Evolutionary conservation across 192 early-diverging fungal genomes (phyloP).

Genomic region (Gorgonomyces haynaldii): DNA sequence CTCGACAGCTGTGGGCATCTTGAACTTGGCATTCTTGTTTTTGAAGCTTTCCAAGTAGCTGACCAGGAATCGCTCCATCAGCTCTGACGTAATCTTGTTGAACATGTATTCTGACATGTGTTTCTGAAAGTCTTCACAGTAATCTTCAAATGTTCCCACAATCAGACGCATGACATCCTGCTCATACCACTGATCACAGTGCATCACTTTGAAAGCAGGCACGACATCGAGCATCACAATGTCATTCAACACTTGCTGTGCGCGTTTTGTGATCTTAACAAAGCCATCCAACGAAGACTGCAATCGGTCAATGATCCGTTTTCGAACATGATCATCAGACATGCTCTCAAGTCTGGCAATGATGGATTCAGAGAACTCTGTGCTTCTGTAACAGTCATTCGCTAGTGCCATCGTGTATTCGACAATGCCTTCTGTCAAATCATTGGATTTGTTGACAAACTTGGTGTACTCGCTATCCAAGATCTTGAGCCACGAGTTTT

Average conservation of each 20-base stretch:
- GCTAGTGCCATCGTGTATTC: slow-evolving; percentile 94
- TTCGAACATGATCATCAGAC: slow-evolving; percentile 15
- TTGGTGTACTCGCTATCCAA: slow-evolving; percentile 63
- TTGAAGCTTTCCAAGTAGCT: slow-evolving; percentile 75
- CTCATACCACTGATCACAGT: slow-evolving; percentile 82
- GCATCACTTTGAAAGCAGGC: slow-evolving; percentile 61
- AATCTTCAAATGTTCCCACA: slow-evolving; percentile 90
- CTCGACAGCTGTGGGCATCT: slow-evolving; percentile 51
- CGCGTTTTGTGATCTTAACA: slow-evolving; percentile 71
- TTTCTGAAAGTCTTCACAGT: slow-evolving; percentile 73
- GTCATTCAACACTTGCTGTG: slow-evolving; percentile 65
- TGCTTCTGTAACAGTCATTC: slow-evolving; percentile 85
- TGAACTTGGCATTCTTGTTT: slow-evolving; percentile 66
- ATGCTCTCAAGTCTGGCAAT: slow-evolving; percentile 34
- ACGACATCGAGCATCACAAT: slow-evolving; percentile 74
- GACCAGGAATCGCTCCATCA: slow-evolving; percentile 75
- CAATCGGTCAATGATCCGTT: slow-evolving; percentile 23
- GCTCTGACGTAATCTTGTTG: slow-evolving; percentile 72
- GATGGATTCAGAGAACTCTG: slow-evolving; percentile 83
- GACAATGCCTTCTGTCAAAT: slow-evolving; percentile 72
- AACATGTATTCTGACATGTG: slow-evolving; percentile 85
- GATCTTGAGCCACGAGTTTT: slow-evolving; percentile 70
- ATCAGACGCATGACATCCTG: slow-evolving; percentile 75
- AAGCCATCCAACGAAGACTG: slow-evolving; percentile 78
- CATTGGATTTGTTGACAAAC: slow-evolving; percentile 54